Base-by-base conservation (phyloP, 2,329 filamentous ascomycete genomes). In the Colletotrichum cordylinicola region DNA sequence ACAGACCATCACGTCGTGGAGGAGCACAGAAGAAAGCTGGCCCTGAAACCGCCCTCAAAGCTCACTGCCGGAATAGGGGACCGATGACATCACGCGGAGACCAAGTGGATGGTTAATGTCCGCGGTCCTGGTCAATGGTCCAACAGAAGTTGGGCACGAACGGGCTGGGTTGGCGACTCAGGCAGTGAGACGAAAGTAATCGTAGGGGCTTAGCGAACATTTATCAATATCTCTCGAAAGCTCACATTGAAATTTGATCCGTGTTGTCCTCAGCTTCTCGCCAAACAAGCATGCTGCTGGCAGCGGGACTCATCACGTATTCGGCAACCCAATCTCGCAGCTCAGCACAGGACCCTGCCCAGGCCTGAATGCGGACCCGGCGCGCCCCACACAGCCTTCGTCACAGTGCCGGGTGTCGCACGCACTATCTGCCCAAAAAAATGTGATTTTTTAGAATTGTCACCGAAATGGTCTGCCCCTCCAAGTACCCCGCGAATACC, bases 41-140 rank as follows among this genome's bases (percentile, higher is more conserved):
- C 69, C 73, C 64, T 73, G 73, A 75, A 73, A 64, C 73, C 55
- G 8, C 27, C 33, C 64, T 39, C 35, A 31, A 31, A 73, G 70
- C 58, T 68, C 33, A 62, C 29, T 75, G 31, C 72, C 73, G 73
- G 64, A 75, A 73, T 73, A 75, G 73, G 73, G 70, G 70, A 75
- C 69, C 64, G 33, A 73, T 75, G 73, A 75, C 73, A 75, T 73
- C 73, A 75, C 70, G 35, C 70, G 66, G 64, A 61, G 70, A 66
- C 70, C 31, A 69, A 73, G 73, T 76, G 70, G 70, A 61, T 55
- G 74, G 43, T 24, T 18, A 76, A 74, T 76, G 58, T 69, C 74
- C 64, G 56, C 21, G 56, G 58, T 62, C 67, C 56, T 62, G 56
- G 35, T 35, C 56, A 39, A 62, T 10, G 7, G 24, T 66, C 24